phyloP scores from a whole-genome alignment of 768 basidiomycete genomes.

The Xerocomellus intermedius region DNA sequence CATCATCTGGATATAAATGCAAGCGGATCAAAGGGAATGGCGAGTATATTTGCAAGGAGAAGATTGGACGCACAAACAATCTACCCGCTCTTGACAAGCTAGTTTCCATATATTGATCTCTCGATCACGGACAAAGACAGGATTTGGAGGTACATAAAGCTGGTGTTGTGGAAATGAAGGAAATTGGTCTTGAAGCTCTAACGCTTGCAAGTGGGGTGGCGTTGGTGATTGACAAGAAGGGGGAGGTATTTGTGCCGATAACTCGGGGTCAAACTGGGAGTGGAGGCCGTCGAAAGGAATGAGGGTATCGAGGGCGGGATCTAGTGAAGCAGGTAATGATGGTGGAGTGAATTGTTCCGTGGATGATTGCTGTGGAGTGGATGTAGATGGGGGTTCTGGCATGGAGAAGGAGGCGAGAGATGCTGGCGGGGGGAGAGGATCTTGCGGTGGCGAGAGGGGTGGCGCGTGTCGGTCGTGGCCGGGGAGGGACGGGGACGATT shows the following conservation, averaged over 20 bases:
- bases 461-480: slow-evolving; percentile 26
- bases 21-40: slow-evolving; percentile 6
- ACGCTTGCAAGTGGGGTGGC: slow-evolving; percentile 14
- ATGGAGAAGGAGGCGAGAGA: slow-evolving; percentile 5
- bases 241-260: slow-evolving; percentile 19
- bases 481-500: slow-evolving; percentile 22
- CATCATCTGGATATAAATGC: slow-evolving; percentile 2
- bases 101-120: slow-evolving; percentile 37
- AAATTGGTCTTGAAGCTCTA: slow-evolving; percentile 27
- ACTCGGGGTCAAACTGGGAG: slow-evolving; percentile 17
- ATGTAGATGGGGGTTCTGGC: not conserved
- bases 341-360: slow-evolving; percentile 3
- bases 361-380: not conserved
- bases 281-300: slow-evolving; percentile 28
- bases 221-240: slow-evolving; percentile 4
- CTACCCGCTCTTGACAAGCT: slow-evolving; percentile 35
- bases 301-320: slow-evolving; percentile 25
- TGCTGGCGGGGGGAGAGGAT: slow-evolving; percentile 6
- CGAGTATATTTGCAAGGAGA: slow-evolving; percentile 2
- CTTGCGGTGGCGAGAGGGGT: slow-evolving; percentile 1
- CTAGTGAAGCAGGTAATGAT: slow-evolving; percentile 10
- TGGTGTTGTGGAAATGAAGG: slow-evolving; percentile 25
- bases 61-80: slow-evolving; percentile 29
- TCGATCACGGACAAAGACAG: slow-evolving; percentile 31
- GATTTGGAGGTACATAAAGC: slow-evolving; percentile 28